Evolutionary conservation across 2,329 filamentous ascomycete species (phyloP).

Genomic region (Hypoxylon sp.): DNA sequence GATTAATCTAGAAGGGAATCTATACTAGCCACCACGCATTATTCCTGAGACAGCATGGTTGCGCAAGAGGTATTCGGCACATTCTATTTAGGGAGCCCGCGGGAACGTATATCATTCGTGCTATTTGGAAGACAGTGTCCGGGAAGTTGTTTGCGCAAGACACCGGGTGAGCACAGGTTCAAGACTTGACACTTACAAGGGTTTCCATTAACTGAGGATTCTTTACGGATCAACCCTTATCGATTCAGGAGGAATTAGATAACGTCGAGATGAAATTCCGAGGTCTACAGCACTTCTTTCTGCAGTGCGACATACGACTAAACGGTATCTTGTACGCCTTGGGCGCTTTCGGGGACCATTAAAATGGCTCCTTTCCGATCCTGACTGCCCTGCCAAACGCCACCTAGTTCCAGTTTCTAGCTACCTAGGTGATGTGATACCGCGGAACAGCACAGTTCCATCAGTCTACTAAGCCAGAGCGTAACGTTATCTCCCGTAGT

Average conservation of each 20-base stretch:
- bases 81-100: conserved; percentile 9
- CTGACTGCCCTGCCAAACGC: conserved; percentile 20
- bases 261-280: conserved; percentile 19
- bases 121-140: neutral
- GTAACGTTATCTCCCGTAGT: conserved; percentile 18
- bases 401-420: conserved; percentile 14
- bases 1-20: conserved; percentile 1
- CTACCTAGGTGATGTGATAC: conserved; percentile 15
- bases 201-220: conserved; percentile 17
- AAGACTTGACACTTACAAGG: conserved; percentile 3
- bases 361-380: conserved; percentile 3
- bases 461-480: conserved; percentile 13
- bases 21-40: conserved; percentile 1
- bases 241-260: conserved; percentile 24
- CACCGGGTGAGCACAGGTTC: neutral
- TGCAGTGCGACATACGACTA: conserved; percentile 26
- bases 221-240: conserved; percentile 5
- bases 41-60: conserved; percentile 9
- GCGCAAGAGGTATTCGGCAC: neutral
- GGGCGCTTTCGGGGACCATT: conserved; percentile 2
- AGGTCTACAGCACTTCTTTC: conserved; percentile 24
- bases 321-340: conserved; percentile 5
- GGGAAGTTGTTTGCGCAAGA: neutral
- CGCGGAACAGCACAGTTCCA: conserved; percentile 11
- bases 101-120: conserved; percentile 1